A percentile compares a stretch with the other conserved stretches of the same genome.
phyloP scores from a whole-genome alignment of 306 rosid species.

The Medicago lupulina region DNA sequence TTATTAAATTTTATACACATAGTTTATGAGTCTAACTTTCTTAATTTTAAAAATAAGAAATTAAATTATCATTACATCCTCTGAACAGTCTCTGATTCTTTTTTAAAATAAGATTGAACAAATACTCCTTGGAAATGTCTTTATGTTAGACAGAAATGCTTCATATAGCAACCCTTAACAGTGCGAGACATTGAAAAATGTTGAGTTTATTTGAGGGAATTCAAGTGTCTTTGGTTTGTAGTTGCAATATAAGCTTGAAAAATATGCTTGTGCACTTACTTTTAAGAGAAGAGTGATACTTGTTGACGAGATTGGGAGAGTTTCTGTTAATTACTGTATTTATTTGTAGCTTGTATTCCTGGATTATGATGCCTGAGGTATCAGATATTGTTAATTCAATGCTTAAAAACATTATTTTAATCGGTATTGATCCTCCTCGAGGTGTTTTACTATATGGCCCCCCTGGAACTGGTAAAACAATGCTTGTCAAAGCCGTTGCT shows the following conservation, averaged over 20 bases:
- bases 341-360: constrained; percentile 58
- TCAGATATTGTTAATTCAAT: no score
- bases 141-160: constrained; percentile 58
- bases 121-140: constrained; percentile 39
- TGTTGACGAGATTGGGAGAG: constrained; percentile 41
- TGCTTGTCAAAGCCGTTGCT: constrained; percentile 99
- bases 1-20: no score
- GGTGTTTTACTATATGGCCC: constrained; percentile 98
- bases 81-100: constrained; percentile 53
- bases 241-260: constrained; percentile 56
- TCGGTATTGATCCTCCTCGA: constrained; percentile 99
- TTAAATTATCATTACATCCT: constrained; percentile 32
- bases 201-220: constrained; percentile 48
- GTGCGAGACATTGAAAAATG: constrained; percentile 48
- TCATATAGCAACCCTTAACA: constrained; percentile 57
- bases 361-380: constrained; percentile 54
- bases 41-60: no score
- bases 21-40: no score
- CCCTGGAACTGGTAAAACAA: constrained; percentile 98
- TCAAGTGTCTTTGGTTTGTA: constrained; percentile 47
- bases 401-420: no score
- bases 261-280: constrained; percentile 42
- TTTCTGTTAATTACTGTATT: constrained; percentile 49
- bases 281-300: constrained; percentile 58
- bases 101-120: constrained; percentile 43